A percentile compares a stretch with the other conserved stretches of the same genome.
phyloP scores from a whole-genome alignment of 2,329 filamentous ascomycete genomes.

The Plectosphaerella cucumerina region DNA sequence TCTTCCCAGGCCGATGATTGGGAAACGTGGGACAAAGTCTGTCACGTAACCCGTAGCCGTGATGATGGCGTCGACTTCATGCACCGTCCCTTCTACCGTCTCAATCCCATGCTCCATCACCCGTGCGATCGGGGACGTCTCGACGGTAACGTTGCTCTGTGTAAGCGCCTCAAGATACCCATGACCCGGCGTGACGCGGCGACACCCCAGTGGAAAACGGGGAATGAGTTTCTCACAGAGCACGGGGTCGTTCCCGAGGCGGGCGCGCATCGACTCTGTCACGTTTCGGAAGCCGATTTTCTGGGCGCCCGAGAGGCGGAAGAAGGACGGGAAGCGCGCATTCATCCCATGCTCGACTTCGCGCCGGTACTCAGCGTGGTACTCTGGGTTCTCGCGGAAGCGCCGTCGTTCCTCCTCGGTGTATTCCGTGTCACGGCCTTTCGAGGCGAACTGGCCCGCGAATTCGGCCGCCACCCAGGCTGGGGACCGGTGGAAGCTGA shows the following conservation, averaged over 20 bases:
- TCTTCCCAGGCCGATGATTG: conserved; percentile 42
- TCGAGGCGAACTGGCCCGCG: conserved; percentile 19
- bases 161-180: conserved; percentile 16
- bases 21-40: conserved; percentile 21
- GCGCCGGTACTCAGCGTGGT: not conserved
- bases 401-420: not conserved
- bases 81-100: conserved; percentile 9
- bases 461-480: conserved; percentile 30
- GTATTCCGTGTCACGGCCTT: conserved; percentile 22
- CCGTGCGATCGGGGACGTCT: not conserved
- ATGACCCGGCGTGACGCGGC: conserved; percentile 14
- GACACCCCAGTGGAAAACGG: conserved; percentile 15
- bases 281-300: conserved; percentile 10
- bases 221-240: conserved; percentile 27
- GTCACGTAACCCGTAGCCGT: conserved; percentile 15
- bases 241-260: conserved; percentile 32
- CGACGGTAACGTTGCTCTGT: not conserved
- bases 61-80: conserved; percentile 12
- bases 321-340: not conserved
- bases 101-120: conserved; percentile 12
- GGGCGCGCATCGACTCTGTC: conserved; percentile 33
- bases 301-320: not conserved
- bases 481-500: conserved; percentile 26
- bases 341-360: not conserved
- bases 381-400: not conserved